These are phyloP conservation scores for Scheffersomyces ergatensis DNA, from an alignment of 805 yeast genomes.

Conservation along the genomic window DNA sequence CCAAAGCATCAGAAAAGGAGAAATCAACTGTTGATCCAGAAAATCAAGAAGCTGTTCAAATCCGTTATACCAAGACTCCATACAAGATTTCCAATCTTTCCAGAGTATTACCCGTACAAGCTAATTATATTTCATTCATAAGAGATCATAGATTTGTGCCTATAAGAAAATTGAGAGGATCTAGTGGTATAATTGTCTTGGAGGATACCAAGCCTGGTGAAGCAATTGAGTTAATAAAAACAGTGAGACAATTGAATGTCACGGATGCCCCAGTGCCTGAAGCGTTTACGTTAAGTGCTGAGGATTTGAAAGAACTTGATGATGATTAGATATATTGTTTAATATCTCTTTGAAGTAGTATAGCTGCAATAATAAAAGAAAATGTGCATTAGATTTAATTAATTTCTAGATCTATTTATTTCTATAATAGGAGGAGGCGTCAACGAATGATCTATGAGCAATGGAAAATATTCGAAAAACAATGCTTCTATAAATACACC, in stretches of 20 bases:
- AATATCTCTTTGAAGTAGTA: too few species aligned
- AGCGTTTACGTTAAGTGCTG: constrained; percentile 62
- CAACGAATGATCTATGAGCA: too few species aligned
- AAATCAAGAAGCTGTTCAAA: constrained; percentile 38
- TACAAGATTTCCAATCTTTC: constrained; percentile 76
- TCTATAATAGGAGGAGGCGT: too few species aligned
- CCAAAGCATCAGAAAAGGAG: constrained; percentile 4
- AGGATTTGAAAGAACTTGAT: constrained; percentile 45
- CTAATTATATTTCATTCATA: constrained; percentile 74
- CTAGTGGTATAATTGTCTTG: constrained; percentile 70
- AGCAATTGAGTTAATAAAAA: constrained; percentile 67
- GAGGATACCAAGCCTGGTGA: constrained; percentile 62
- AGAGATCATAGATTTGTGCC: constrained; percentile 79
- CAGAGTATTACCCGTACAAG: constrained; percentile 86
- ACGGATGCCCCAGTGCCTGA: constrained; percentile 75
- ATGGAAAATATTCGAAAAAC: too few species aligned
- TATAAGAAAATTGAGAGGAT: constrained; percentile 69
- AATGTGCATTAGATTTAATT: too few species aligned
- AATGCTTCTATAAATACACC: too few species aligned
- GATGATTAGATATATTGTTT: constrained; percentile 13
- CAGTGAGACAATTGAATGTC: constrained; percentile 74
- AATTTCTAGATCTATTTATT: constrained; percentile 13
- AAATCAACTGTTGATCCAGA: constrained; percentile 26
- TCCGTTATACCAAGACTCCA: constrained; percentile 60
- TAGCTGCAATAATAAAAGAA: too few species aligned